Percentiles rank a stretch among this genome's conserved stretches.
phyloP scores from a whole-genome alignment of 352 stramenopile species.

The Pythium vanterpoolii region DNA sequence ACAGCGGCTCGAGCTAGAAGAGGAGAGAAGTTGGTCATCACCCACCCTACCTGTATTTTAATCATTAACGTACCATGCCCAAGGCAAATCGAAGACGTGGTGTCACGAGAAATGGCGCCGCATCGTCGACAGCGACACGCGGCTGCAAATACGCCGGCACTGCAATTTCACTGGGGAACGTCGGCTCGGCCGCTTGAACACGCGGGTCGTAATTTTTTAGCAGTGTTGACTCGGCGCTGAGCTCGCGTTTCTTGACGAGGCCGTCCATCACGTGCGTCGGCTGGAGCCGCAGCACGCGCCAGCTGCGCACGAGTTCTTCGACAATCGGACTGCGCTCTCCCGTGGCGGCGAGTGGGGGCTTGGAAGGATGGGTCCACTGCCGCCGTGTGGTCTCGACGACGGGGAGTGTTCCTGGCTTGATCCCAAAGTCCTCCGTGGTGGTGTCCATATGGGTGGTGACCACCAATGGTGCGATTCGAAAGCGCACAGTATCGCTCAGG shows the following conservation, averaged over 20 bases:
- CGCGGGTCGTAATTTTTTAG: constrained; percentile 69
- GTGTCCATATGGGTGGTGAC: neutral
- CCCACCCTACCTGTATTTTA: neutral
- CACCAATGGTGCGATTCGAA: neutral
- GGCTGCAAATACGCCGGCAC: constrained; percentile 40
- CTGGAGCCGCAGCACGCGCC: constrained; percentile 17
- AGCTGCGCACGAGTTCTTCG: constrained; percentile 16
- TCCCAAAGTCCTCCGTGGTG: constrained; percentile 14
- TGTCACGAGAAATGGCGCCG: constrained; percentile 42
- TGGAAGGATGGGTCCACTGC: constrained; percentile 6
- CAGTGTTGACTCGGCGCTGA: constrained; percentile 32
- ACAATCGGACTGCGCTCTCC: constrained; percentile 13
- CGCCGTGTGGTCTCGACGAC: constrained; percentile 1
- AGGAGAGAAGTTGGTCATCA: neutral
- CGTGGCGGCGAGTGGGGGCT: neutral
- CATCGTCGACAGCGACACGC: constrained; percentile 46
- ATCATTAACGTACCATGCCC: constrained; percentile 34
- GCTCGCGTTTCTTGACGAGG: constrained; percentile 16
- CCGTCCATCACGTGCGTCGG: constrained; percentile 6
- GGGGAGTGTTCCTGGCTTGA: constrained; percentile 18
- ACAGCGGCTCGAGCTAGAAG: constrained; percentile 53
- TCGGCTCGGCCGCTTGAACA: constrained; percentile 33
- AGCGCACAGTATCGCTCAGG: neutral
- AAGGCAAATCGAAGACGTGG: constrained; percentile 45
- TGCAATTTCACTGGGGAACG: constrained; percentile 42